Evolutionary conservation across 1,284 basidiomycete species (phyloP), one percentile per base, ranked within the genome.

Genomic region (Cryptococcus hybrid): DNA sequence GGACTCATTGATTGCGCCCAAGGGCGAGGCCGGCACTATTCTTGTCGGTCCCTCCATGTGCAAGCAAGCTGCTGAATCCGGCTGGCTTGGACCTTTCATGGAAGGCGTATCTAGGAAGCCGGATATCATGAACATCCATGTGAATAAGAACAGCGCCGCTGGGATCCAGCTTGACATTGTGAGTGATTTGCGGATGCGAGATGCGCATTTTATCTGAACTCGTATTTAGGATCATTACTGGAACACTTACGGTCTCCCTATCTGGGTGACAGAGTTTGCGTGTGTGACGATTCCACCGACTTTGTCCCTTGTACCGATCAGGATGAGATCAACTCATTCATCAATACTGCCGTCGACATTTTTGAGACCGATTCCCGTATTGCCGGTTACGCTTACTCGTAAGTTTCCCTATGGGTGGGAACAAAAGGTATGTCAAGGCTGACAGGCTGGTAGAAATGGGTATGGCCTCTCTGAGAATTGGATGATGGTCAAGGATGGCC

Each of bases 201-300:
- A 30, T 30, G 35, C 18, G 8, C 1, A 7, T 15, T 53, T 38
- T 51, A 30, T 24, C 30, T 30, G 30, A 39, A 24, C 13, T 3
- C 1, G 12, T 30, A 11, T 42, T 9, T 42, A 61, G 60, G 71
- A 76, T 59, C 66, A 77, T 62, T 78, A 79, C 69, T 71, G 59
- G 53, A 68, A 67, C 63, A 70, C 61, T 38, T 79, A 76, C 68
- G 65, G 67, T 30, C 71, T 75, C 61, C 76, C 76, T 12, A 69
- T 79, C 38, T 75, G 72, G 71, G 67, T 79, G 51, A 75, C 73
- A 46, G 78, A 66, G 67, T 71, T 75, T 61, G 73, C 71, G 12
- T 77, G 74, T 58, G 76, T 77, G 69, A 79, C 57, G 76, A 78
- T 64, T 40, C 45, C 43, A 65, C 63, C 38, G 58, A 60, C 36